Base-by-base conservation (phyloP, 1,284 basidiomycete species). In the Earliella scabrosa region DNA sequence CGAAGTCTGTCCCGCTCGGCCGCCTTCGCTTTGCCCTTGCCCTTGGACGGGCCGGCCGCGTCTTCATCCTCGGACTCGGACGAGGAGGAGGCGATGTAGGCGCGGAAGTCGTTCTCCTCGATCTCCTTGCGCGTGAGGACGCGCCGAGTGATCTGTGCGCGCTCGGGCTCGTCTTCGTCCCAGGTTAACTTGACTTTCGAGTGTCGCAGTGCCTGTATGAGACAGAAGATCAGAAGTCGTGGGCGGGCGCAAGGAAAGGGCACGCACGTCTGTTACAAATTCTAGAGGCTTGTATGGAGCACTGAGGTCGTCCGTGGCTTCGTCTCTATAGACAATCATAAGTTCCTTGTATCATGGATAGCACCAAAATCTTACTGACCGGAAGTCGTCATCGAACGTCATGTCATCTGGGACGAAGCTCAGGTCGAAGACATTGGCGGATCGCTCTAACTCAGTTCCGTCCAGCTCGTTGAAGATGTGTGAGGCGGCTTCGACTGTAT, bases 161-260 rank as follows among this genome's bases (percentile, higher is more conserved):
- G 89, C 69, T 97, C 92, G 2, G 93, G 89, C 67, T 99, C 97
- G 72, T 99, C 97, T 61, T 96, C 93, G 68, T 99, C 97, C 97
- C 97, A 99, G 9, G 97, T 98, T 24, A 99, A 81, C 68, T 93
- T 97, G 63, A 99, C 97, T 76, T 95, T 96, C 13, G 97, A 99
- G 72, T 99, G 96, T 8, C 97, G 90, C n/a, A 99, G 83, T 7
- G 96, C 96, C 93, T 97, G 62, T 2, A 40, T 23, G 34, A 27
- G n/a, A 27, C n/a, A n/a, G 52, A 29, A 45, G 36, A 16, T 26
- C 3, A 23, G n/a, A n/a, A n/a, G n/a, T n/a, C n/a, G n/a, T n/a
- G n/a, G n/a, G n/a, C 18, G 35, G 32, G 4, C n/a, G 16, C 24
- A 8, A 13, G n/a, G 45, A 27, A 36, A 23, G 24, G 32, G 76